phyloP scores from a whole-genome alignment of 1,284 basidiomycete species.

The Melampsora larici-populina region DNA sequence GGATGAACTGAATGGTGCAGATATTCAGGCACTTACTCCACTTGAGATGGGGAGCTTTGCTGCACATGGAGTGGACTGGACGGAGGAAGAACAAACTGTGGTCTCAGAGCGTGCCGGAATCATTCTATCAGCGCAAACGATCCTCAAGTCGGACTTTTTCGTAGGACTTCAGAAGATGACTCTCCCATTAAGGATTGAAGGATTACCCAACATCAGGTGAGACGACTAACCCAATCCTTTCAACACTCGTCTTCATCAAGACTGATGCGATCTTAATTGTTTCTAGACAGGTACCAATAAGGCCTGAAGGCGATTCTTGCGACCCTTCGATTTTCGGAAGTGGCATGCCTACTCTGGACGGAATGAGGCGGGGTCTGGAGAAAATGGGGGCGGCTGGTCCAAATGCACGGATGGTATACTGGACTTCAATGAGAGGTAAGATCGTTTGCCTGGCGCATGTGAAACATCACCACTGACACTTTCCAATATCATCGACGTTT shows the following conservation, averaged over 20 bases:
- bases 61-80: constrained; percentile 37
- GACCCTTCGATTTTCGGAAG: constrained; percentile 41
- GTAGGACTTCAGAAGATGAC: constrained; percentile 78
- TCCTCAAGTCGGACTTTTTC: constrained; percentile 70
- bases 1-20: constrained; percentile 79
- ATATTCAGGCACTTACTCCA: constrained; percentile 75
- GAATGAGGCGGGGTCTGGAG: constrained; percentile 73
- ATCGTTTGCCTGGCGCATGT: neutral
- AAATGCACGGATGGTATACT: constrained; percentile 70
- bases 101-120: constrained; percentile 80
- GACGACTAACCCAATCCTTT: neutral
- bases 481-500: constrained; percentile 44
- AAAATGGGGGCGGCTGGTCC: constrained; percentile 74
- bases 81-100: constrained; percentile 50
- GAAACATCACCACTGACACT: neutral
- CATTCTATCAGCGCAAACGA: constrained; percentile 85
- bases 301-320: constrained; percentile 12
- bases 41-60: constrained; percentile 71
- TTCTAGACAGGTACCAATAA: constrained; percentile 40
- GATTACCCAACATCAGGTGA: constrained; percentile 44
- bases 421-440: constrained; percentile 77
- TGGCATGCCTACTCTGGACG: constrained; percentile 51
- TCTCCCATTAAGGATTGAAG: constrained; percentile 56
- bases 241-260: neutral
- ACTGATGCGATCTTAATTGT: neutral